Evolutionary conservation across 495 filamentous ascomycete species (phyloP).

Genomic region (Astrocystis sublimbata): DNA sequence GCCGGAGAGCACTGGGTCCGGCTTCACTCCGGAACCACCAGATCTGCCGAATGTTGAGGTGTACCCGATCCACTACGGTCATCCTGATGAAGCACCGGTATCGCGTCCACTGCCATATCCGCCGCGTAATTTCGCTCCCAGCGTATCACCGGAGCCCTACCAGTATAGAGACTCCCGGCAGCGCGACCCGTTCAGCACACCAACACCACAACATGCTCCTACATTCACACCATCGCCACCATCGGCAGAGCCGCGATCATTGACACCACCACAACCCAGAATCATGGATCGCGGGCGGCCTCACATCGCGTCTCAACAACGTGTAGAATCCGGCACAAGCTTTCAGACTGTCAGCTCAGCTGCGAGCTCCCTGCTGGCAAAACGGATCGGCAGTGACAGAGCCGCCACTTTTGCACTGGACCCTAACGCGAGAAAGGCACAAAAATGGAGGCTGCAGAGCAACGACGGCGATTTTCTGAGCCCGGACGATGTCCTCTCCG

Average conservation of each 20-base stretch:
- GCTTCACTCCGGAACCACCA: slow-evolving; percentile 23
- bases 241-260: slow-evolving; percentile 4
- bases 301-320: slow-evolving; percentile 9
- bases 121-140: background rate
- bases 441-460: slow-evolving; percentile 22
- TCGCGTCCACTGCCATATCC: background rate
- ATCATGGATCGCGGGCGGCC: slow-evolving; percentile 1
- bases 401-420: slow-evolving; percentile 42
- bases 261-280: background rate
- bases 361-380: slow-evolving; percentile 45
- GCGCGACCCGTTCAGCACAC: slow-evolving; percentile 1
- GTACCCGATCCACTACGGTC: slow-evolving; percentile 11
- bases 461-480: slow-evolving; percentile 16
- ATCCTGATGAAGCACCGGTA: background rate
- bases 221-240: slow-evolving; percentile 8
- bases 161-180: slow-evolving; percentile 3
- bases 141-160: background rate
- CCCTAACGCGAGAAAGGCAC: slow-evolving; percentile 23
- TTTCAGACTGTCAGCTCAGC: slow-evolving; percentile 25
- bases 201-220: background rate
- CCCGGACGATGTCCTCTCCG: slow-evolving; percentile 18
- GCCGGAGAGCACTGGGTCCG: slow-evolving; percentile 22
- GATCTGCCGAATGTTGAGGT: slow-evolving; percentile 15
- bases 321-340: slow-evolving; percentile 22
- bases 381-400: slow-evolving; percentile 50